These are phyloP conservation scores for Euphorbia schlechtendalii DNA, from an alignment of 441 rosid species.

Conservation along the genomic window DNA sequence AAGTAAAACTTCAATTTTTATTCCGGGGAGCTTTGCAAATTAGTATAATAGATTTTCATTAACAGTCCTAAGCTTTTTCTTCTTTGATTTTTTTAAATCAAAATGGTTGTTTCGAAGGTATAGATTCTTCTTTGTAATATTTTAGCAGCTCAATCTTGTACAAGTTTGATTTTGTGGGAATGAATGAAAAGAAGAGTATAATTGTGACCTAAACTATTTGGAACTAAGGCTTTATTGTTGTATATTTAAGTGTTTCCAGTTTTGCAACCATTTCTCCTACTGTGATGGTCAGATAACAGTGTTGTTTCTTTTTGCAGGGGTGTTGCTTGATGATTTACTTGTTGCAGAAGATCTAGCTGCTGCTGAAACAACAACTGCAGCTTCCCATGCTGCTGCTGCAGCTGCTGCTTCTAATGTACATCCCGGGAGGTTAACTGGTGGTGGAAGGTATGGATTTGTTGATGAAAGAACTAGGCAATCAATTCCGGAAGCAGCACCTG, in stretches of 20 bases:
- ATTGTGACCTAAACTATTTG: background rate
- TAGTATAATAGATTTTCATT: slow-evolving; percentile 5
- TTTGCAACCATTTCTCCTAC: too few relatives aligned
- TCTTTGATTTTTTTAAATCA: background rate
- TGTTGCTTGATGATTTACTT: slow-evolving; percentile 93
- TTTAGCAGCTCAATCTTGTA: background rate
- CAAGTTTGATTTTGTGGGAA: background rate
- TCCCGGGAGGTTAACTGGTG: slow-evolving; percentile 50
- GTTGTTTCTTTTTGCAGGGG: slow-evolving; percentile 41
- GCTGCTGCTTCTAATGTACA: slow-evolving; percentile 65
- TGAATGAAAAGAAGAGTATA: background rate
- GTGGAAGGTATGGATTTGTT: slow-evolving; percentile 53
- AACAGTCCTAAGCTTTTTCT: background rate
- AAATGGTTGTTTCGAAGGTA: background rate
- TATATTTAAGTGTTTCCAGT: too few relatives aligned
- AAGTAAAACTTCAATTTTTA: too few relatives aligned
- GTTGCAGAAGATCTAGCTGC: slow-evolving; percentile 95
- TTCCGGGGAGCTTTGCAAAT: too few relatives aligned
- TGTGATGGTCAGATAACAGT: slow-evolving; percentile 12
- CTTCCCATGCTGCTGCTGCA: slow-evolving; percentile 88
- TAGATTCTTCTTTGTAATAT: too few relatives aligned
- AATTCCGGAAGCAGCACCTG: slow-evolving; percentile 54
- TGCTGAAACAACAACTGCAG: slow-evolving; percentile 84
- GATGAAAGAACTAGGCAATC: slow-evolving; percentile 74
- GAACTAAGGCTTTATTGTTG: background rate